phyloP scores from a whole-genome alignment of 1,139 yeast genomes.

The Blastobotrys capitulatus region DNA sequence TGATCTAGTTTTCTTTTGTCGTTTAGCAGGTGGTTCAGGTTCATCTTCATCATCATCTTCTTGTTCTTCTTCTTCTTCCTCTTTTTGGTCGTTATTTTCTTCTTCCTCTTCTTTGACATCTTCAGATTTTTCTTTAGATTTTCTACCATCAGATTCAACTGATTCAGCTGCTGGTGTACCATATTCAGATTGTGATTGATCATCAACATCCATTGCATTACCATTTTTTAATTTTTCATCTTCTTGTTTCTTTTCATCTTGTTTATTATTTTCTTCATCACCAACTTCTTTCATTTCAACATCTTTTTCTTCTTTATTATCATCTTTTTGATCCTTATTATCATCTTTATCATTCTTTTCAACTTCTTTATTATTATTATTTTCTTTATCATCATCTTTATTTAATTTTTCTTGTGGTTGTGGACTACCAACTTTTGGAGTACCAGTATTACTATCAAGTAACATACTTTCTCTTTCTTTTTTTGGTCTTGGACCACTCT shows the following conservation, averaged over 20 bases:
- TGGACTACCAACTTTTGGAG: background rate
- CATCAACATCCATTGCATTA: too few relatives aligned
- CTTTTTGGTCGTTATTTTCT: constrained; percentile 1
- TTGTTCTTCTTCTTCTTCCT: constrained; percentile 14
- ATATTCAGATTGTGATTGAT: too few relatives aligned
- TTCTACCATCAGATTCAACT: background rate
- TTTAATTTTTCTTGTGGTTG: too few relatives aligned
- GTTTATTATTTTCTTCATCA: background rate
- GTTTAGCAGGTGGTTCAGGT: constrained; percentile 16
- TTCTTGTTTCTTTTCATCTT: background rate
- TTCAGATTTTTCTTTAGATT: background rate
- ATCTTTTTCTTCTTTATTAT: background rate
- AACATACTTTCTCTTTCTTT: constrained; percentile 9
- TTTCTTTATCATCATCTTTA: background rate
- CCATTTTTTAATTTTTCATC: too few relatives aligned
- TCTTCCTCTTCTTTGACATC: background rate
- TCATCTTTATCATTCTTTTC: background rate
- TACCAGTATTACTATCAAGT: constrained; percentile 6
- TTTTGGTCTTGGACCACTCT: constrained; percentile 22
- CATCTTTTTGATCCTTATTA: background rate
- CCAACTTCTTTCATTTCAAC: background rate
- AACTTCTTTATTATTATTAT: background rate
- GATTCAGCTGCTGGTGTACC: too few relatives aligned
- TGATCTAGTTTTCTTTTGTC: constrained; percentile 19
- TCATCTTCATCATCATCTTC: constrained; percentile 15